phyloP scores from a whole-genome alignment of 1,284 basidiomycete genomes.

The Anthracocystis walkeri region DNA sequence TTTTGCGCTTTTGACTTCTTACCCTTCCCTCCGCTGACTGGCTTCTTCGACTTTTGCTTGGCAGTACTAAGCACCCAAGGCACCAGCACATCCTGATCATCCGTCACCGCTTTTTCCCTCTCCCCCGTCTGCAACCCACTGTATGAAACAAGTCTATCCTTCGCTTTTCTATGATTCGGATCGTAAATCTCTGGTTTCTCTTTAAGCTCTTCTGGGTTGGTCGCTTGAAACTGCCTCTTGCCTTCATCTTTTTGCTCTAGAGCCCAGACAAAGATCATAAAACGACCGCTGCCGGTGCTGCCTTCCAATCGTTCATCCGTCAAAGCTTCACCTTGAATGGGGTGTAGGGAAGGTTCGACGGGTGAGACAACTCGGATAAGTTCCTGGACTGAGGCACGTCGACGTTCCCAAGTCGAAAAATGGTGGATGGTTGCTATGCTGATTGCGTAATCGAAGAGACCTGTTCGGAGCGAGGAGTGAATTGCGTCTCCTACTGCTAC shows the following conservation, averaged over 20 bases:
- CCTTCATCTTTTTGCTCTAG: slow-evolving; percentile 81
- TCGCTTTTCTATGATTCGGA: slow-evolving; percentile 31
- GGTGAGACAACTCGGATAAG: slow-evolving; percentile 56
- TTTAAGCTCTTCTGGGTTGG: slow-evolving; percentile 22
- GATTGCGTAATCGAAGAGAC: slow-evolving; percentile 63
- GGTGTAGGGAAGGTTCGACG: not conserved
- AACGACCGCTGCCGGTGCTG: slow-evolving; percentile 74
- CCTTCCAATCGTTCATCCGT: slow-evolving; percentile 22
- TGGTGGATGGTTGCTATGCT: slow-evolving; percentile 69
- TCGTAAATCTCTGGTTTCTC: slow-evolving; percentile 25
- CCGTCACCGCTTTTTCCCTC: slow-evolving; percentile 11
- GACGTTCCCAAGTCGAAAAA: slow-evolving; percentile 60
- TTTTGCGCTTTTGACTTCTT: not conserved
- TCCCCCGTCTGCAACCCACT: slow-evolving; percentile 25
- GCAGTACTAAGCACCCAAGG: slow-evolving; percentile 62
- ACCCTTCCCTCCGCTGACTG: slow-evolving; percentile 2
- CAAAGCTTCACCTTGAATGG: not conserved
- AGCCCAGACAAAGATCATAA: slow-evolving; percentile 98
- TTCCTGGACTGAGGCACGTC: slow-evolving; percentile 59
- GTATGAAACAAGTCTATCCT: slow-evolving; percentile 39
- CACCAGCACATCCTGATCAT: slow-evolving; percentile 65
- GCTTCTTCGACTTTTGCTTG: slow-evolving; percentile 15
- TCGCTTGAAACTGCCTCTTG: slow-evolving; percentile 57
- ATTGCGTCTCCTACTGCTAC: slow-evolving; percentile 66
- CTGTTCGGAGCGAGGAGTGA: slow-evolving; percentile 47